Conservation (phyloP, 2,329 filamentous ascomycete genomes). For the Ascochyta lentis region DNA sequence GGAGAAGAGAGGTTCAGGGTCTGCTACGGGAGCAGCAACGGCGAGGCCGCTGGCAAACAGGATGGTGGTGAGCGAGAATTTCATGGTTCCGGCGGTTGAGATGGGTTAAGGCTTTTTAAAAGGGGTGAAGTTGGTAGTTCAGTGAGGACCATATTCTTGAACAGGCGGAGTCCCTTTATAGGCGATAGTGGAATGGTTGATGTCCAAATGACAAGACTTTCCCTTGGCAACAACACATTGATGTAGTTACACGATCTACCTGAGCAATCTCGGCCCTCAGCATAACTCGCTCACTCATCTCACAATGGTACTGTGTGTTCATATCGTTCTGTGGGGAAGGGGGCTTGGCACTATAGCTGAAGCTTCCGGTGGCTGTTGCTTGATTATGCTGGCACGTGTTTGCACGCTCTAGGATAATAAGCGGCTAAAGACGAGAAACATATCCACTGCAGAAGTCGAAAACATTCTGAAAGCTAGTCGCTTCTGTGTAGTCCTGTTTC, state of each 20-base stretch:
- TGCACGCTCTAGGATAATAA: background rate
- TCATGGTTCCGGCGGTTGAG: constrained; percentile 32
- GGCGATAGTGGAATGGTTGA: background rate
- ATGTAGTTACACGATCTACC: background rate
- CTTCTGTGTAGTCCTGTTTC: constrained; percentile 6
- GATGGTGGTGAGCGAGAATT: constrained; percentile 38
- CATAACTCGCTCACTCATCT: background rate
- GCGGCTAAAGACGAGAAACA: constrained; percentile 9
- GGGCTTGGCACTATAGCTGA: constrained; percentile 24
- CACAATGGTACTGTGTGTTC: background rate
- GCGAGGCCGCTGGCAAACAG: constrained; percentile 39
- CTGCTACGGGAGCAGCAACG: constrained; percentile 35
- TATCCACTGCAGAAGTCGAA: background rate
- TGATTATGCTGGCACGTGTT: constrained; percentile 2
- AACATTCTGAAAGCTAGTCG: background rate
- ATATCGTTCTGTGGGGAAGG: constrained; percentile 5
- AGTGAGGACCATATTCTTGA: background rate
- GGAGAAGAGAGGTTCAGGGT: constrained; percentile 38
- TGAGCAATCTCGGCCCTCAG: background rate
- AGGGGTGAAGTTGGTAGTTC: no score
- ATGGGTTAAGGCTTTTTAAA: background rate
- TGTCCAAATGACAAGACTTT: background rate
- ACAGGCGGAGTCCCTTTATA: background rate
- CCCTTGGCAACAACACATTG: background rate
- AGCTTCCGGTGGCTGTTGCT: constrained; percentile 28